Evolutionary conservation across 176 grass and related monocot species (phyloP).

Genomic region (Oryza glumipatula): DNA sequence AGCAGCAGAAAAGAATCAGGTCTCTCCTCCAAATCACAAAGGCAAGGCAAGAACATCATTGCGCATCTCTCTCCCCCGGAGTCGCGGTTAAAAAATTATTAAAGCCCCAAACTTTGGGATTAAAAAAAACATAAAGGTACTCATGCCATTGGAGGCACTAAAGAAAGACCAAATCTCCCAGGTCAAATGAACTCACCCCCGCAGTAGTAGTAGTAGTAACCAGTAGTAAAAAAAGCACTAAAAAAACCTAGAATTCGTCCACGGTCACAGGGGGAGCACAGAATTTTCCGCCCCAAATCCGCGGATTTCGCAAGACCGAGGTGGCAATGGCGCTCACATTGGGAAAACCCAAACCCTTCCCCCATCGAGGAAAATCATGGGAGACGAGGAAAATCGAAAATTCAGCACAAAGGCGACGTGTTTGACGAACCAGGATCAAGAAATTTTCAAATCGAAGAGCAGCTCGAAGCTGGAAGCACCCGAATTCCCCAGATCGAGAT

Average conservation of each 20-base stretch:
- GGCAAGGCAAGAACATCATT: slow-evolving; percentile 40
- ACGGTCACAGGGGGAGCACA: neutral
- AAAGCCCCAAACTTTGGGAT: neutral
- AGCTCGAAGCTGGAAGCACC: neutral
- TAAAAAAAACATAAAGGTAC: slow-evolving; percentile 50
- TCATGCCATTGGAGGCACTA: slow-evolving; percentile 32
- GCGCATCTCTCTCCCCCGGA: slow-evolving; percentile 18
- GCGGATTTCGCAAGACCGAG: neutral
- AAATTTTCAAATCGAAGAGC: slow-evolving; percentile 23
- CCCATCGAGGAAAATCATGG: neutral
- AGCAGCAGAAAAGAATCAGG: slow-evolving; percentile 3
- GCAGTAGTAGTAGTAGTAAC: neutral
- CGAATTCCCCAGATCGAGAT: slow-evolving; percentile 9
- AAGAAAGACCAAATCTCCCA: slow-evolving; percentile 50
- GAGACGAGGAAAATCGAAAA: neutral
- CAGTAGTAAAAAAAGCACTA: slow-evolving; percentile 9
- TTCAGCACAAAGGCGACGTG: neutral
- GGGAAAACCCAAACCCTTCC: neutral
- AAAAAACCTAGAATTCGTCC: neutral
- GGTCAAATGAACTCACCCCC: slow-evolving; percentile 23
- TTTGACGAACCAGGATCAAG: neutral
- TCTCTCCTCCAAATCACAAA: neutral
- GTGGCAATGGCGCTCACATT: neutral
- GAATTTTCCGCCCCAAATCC: neutral
- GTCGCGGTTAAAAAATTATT: slow-evolving; percentile 15